Evolutionary conservation across 495 filamentous ascomycete genomes (phyloP).

Genomic region (Penicillium macrosclerotiorum): DNA sequence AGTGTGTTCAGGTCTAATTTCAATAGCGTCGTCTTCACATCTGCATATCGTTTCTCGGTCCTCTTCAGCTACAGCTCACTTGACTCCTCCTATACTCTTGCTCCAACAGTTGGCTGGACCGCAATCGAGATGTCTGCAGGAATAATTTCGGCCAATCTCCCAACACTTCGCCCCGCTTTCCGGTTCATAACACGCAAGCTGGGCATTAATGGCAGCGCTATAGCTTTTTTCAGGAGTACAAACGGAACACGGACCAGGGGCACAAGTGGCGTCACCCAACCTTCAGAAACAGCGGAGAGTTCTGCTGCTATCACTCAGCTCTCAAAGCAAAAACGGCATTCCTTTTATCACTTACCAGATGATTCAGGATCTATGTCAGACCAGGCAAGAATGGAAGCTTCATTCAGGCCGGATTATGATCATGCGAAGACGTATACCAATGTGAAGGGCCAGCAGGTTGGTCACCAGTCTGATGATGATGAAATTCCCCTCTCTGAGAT

Average conservation of each 20-base stretch:
- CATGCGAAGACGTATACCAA: constrained; percentile 15
- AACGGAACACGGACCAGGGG: constrained; percentile 3
- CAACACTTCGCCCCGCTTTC: constrained; percentile 36
- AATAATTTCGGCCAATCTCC: constrained; percentile 46
- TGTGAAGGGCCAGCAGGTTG: constrained; percentile 1
- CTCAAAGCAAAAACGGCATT: constrained; percentile 8
- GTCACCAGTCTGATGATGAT: constrained; percentile 16
- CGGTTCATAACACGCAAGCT: constrained; percentile 13
- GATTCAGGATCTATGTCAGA: constrained; percentile 3
- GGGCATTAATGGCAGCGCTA: constrained; percentile 10
- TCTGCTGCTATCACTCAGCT: constrained; percentile 1
- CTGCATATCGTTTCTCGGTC: constrained; percentile 32
- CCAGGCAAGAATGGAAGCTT: constrained; percentile 1
- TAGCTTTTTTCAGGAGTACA: constrained; percentile 11
- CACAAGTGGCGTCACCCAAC: constrained; percentile 2
- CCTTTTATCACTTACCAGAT: constrained; percentile 21
- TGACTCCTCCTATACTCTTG: constrained; percentile 40
- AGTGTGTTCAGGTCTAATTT: background rate
- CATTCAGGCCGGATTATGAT: constrained; percentile 20
- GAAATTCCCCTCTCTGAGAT: constrained; percentile 26
- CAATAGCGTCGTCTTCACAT: constrained; percentile 35
- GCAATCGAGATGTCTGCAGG: constrained; percentile 46
- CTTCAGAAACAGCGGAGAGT: constrained; percentile 2
- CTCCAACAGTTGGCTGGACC: constrained; percentile 41
- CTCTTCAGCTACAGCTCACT: constrained; percentile 32